Evolutionary conservation across 768 basidiomycete genomes (phyloP).

Genomic region (Chalciporus chontae): DNA sequence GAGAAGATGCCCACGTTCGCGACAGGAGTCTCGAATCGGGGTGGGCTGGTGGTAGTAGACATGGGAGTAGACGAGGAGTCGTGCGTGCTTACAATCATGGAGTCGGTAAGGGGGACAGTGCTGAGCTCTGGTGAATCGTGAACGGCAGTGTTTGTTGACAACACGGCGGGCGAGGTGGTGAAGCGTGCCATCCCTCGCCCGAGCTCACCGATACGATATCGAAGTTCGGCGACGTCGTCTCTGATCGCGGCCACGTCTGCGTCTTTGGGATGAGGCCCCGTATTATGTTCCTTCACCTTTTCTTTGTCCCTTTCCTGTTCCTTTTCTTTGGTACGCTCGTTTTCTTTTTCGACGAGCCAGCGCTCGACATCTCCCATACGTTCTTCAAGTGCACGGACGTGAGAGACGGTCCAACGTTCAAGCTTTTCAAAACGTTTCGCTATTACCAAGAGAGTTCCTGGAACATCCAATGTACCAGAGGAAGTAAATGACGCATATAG

Average conservation of each 20-base stretch:
- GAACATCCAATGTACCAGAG: constrained; percentile 71
- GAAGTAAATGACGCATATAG: constrained; percentile 72
- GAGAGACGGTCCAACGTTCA: constrained; percentile 86
- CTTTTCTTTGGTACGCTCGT: constrained; percentile 44
- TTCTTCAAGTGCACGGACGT: constrained; percentile 86
- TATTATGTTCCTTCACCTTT: constrained; percentile 1
- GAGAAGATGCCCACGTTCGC: constrained; percentile 9
- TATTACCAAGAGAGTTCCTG: constrained; percentile 68
- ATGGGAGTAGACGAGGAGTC: constrained; percentile 22
- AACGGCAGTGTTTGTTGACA: constrained; percentile 45
- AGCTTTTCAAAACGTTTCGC: constrained; percentile 82
- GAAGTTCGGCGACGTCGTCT: constrained; percentile 69
- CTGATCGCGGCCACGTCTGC: constrained; percentile 52
- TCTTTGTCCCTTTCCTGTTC: constrained; percentile 44
- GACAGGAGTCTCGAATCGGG: constrained; percentile 11
- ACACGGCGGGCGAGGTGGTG: constrained; percentile 44
- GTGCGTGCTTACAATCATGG: constrained; percentile 37
- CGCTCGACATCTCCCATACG: constrained; percentile 90
- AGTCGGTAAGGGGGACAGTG: constrained; percentile 44
- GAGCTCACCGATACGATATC: constrained; percentile 68
- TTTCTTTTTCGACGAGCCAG: constrained; percentile 85
- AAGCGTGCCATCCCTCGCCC: constrained; percentile 80
- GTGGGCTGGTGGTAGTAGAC: constrained; percentile 13
- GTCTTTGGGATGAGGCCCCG: constrained; percentile 18
- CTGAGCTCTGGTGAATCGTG: constrained; percentile 45